A percentile compares a stretch with the other conserved stretches of the same genome.
Evolutionary conservation across 768 basidiomycete species (phyloP).

Genomic region (Agrocybe chaxingu): DNA sequence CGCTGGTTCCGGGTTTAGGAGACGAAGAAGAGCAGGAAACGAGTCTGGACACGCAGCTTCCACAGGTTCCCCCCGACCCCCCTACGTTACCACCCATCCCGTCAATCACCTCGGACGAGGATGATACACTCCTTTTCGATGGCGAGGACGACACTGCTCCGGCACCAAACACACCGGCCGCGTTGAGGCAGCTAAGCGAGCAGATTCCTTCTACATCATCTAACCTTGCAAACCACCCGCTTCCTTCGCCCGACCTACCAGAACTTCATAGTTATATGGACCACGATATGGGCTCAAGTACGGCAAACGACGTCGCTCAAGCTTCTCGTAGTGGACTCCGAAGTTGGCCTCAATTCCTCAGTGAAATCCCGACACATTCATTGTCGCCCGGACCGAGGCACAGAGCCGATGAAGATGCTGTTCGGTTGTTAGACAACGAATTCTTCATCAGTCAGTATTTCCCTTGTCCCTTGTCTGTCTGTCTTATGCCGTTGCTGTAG

Average conservation of each 20-base stretch:
- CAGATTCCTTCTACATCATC: background rate
- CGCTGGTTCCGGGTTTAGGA: constrained; percentile 24
- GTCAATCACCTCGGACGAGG: constrained; percentile 8
- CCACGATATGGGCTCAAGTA: constrained; percentile 2
- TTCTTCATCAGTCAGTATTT: background rate
- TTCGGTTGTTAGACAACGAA: background rate
- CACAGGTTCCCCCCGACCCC: constrained; percentile 11
- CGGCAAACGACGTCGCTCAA: background rate
- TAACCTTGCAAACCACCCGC: constrained; percentile 14
- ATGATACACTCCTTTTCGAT: constrained; percentile 8
- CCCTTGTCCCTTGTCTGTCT: background rate
- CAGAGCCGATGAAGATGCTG: background rate
- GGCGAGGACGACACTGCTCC: background rate
- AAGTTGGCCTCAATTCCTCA: background rate
- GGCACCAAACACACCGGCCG: background rate
- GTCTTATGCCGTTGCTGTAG: no score
- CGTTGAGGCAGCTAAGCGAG: background rate
- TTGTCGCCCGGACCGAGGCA: background rate
- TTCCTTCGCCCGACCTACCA: constrained; percentile 20
- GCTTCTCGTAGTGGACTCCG: background rate
- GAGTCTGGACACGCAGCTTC: background rate
- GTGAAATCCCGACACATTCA: background rate
- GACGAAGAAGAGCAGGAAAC: constrained; percentile 4
- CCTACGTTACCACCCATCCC: constrained; percentile 24
- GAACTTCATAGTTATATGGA: constrained; percentile 23